Evolutionary conservation across 306 rosid genomes (phyloP), one percentile per base, ranked within the genome.

Genomic region (Malus sieversii): DNA sequence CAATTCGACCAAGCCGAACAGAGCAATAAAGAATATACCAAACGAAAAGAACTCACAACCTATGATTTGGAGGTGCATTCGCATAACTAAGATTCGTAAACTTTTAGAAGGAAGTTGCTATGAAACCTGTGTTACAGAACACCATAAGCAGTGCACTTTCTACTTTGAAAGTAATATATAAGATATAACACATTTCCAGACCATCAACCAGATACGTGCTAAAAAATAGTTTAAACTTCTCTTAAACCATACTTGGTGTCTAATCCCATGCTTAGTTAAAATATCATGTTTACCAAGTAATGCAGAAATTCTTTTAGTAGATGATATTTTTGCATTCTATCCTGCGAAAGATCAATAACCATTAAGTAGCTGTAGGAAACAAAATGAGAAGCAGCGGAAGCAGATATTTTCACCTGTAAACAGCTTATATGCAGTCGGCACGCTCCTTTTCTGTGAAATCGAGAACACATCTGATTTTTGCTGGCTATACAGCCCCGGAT

Each of bases 361-460:
- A 29, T 38, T 18, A 40, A 44, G 51, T 44, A 74, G 38, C 45
- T 30, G 57, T 16, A 42, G 52, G 19, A 44, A 63, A 20, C 16
- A 74, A 32, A 55, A 44, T 40, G 11, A 45, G 73, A 74, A 73
- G 78, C 59, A 67, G 8, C 15, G 51, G 66, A 38, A 78, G 79
- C 58, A 51, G 69, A 72, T 7, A 75, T 46, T 55, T 83, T 68
- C 68, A 86, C 97, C 91, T 58, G 92, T 91, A 80, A 86, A 91
- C 40, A 91, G 84, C 81, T 61, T 89, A 83, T 89, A 91, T 9
- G 91, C 90, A n/a, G 94, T 72, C 72, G 97, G 97, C 64, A 91
- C 81, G 10, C 84, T 80, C 78, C 97, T 82, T 75, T 82, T 85
- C 82, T 91, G 90, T 22, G 91, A 71, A 44, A 82, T 87, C 95